Base-by-base conservation (phyloP, 179 eudicot genomes). In the Drosera spatulata region DNA sequence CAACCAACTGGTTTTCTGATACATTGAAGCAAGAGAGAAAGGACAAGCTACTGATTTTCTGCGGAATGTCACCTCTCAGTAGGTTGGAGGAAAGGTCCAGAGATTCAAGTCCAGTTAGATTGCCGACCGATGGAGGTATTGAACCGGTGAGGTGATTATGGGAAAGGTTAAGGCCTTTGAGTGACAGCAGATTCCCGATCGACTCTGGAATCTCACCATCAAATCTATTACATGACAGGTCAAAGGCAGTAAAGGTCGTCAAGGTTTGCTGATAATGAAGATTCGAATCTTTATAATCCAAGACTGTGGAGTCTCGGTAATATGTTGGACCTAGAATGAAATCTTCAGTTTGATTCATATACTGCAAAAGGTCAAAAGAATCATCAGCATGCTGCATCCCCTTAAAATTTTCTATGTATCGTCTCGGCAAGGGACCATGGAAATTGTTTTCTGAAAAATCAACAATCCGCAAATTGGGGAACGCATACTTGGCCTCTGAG, bases 371-470 rank as follows among this genome's bases (percentile, higher is more conserved):
- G 10, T 37, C 49, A 2, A 37, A 39, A 11, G 38, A 14, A 4
- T 33, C 64, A 8, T 5, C 50, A 12, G 6, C 10, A 14, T 58
- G 37, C 61, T 66, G 69, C 74, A 74, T 57, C 3, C 50, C 63
- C 5, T 41, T 58, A 4, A 61, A 62, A 10, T 51, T 63, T 10
- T 37, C n/a, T 38, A 70, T 47, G 61, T 47, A 62, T 41, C 40
- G 50, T 41, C 6, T 3, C 2, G 78, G 74, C 60, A 74, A 15
- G 2, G n/a, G 39, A 6, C 78, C 69, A 0, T 10, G 2, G 37
- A 74, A 62, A 3, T 59, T 38, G 52, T 74, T 74, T 13, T 48
- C 7, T 11, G 78, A 69, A 38, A 73, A 51, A 55, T 73, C 77
- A 11, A 65, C 51, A 10, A 73, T 62, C 65, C 58, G 58, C 42